Evolutionary conservation across 2,329 filamentous ascomycete species (phyloP).

Genomic region (Chrysoporthe austroafricana): DNA sequence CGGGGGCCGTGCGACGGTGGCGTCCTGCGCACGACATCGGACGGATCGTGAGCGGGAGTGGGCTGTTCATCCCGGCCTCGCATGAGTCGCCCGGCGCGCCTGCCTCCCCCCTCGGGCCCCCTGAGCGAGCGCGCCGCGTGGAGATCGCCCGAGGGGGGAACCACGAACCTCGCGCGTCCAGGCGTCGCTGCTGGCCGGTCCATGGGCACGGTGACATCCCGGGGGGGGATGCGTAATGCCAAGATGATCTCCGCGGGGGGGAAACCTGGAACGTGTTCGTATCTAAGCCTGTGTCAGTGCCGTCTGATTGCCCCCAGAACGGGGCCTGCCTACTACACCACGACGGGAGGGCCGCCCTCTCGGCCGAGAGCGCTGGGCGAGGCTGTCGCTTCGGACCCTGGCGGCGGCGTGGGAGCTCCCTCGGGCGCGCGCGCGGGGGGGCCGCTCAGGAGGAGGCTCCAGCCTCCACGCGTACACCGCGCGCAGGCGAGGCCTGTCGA

Average conservation of each 20-base stretch:
- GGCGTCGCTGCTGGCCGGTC: background rate
- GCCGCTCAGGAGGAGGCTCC: background rate
- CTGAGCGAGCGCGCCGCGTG: no score
- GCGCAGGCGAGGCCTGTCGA: background rate
- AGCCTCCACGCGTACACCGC: background rate
- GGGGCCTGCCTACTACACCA: no score
- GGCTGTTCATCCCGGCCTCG: background rate
- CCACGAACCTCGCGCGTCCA: background rate
- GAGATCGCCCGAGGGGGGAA: background rate
- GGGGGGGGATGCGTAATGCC: background rate
- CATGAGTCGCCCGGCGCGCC: no score
- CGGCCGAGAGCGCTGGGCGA: no score
- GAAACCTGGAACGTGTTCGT: background rate
- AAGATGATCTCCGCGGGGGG: background rate
- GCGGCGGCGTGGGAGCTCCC: no score
- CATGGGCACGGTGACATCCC: background rate
- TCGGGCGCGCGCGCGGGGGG: no score
- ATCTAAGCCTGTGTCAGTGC: background rate
- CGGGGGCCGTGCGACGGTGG: background rate
- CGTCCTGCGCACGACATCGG: background rate
- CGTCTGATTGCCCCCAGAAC: conserved; percentile 2
- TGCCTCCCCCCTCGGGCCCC: no score
- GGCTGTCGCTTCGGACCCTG: background rate
- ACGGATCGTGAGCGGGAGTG: background rate
- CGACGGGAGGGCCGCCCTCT: no score